These are phyloP conservation scores for Halophytophthora batemanensis DNA, from an alignment of 352 stramenopile species.

Conservation along the genomic window DNA sequence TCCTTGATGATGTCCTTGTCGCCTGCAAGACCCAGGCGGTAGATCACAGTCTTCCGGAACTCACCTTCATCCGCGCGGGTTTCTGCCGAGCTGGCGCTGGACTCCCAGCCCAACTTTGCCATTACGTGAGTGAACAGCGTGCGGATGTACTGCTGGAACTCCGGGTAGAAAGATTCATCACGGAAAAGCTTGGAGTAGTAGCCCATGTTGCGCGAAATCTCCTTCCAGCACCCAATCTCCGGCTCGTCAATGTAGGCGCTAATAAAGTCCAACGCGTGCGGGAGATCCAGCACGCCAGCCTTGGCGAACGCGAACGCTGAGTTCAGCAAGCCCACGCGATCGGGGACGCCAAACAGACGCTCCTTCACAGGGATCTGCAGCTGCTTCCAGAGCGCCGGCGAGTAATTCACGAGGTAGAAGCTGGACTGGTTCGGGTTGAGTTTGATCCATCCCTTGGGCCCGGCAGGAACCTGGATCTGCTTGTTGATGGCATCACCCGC, in stretches of 20 bases:
- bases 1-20: conserved; percentile 53
- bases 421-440: conserved; percentile 94
- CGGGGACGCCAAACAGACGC: conserved; percentile 59
- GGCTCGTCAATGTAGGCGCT: conserved; percentile 54
- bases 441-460: conserved; percentile 88
- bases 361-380: conserved; percentile 61
- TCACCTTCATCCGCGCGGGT: conserved; percentile 43
- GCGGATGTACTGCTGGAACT: conserved; percentile 55
- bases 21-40: conserved; percentile 42
- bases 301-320: conserved; percentile 91
- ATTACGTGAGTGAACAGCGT: conserved; percentile 55
- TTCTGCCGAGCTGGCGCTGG: conserved; percentile 13
- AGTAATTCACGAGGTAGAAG: conserved; percentile 94
- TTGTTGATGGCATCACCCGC: conserved; percentile 86
- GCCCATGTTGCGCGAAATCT: conserved; percentile 50
- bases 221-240: conserved; percentile 64
- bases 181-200: conserved; percentile 54
- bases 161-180: conserved; percentile 48
- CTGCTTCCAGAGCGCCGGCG: conserved; percentile 78
- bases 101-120: conserved; percentile 51
- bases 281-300: conserved; percentile 41
- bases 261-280: conserved; percentile 61
- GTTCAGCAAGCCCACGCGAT: conserved; percentile 91
- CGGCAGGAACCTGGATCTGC: conserved; percentile 55
- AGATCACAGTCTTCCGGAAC: conserved; percentile 63